Base-by-base conservation (phyloP, 179 eudicot species). In the Vitellaria paradoxa region DNA sequence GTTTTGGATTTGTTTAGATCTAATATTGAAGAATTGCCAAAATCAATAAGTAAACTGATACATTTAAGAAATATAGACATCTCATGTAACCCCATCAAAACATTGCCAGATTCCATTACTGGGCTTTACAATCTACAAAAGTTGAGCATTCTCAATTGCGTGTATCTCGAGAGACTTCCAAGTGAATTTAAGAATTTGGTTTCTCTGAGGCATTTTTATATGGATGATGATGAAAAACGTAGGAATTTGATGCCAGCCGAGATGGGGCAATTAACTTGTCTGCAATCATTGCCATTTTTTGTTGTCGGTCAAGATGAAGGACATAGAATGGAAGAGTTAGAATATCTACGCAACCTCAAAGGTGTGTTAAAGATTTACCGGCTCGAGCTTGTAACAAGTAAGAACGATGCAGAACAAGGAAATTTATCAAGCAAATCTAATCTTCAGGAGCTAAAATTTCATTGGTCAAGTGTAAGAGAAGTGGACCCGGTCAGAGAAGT, bases 61-160 rank as follows among this genome's bases (percentile, higher is more conserved):
- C 82, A 81, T 21, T 79, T 84, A 61, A 78, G 87, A 57, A 72
- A 67, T 80, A 76, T 84, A 23, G 61, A 76, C 37, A 65, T 81
- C 60, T 77, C 84, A 15, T 3, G 14, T 0, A 67, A 0, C 10
- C 26, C 68, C 5, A 76, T 82, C 40, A 59, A 7, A 57, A 10
- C n/a, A 18, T 80, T 85, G 60, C 87, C 87, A 0, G 46, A 77
- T 40, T 82, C 83, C 5, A 53, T 85, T 8, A 65, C 71, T 14
- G 15, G 5, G 59, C 59, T 55, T 15, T 55, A 55, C 15, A 55
- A 55, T 55, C 14, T 55, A 14, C 7, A 85, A 66, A 75, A 78
- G 18, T 10, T 82, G 20, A 63, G 66, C 10, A 53, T 74, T 23
- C 18, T 20, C 15, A 4, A 18, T 10, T 76, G 79, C 59, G 14